These are phyloP conservation scores for Aphanomyces astaci DNA, from an alignment of 352 stramenopile species.

Conservation along the genomic window DNA sequence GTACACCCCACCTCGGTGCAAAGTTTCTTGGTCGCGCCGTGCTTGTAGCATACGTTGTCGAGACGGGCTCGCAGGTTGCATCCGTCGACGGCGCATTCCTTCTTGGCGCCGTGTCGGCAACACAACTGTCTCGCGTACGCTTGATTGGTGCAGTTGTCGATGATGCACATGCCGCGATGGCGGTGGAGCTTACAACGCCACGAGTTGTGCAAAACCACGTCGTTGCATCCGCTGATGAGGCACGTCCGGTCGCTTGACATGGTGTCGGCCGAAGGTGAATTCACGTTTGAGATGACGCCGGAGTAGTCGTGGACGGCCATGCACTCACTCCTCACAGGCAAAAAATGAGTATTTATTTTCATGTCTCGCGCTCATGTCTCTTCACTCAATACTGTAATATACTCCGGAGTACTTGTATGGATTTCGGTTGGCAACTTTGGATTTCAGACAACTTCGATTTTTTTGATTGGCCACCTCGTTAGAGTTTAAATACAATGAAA, in stretches of 20 bases:
- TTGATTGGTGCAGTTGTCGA: constrained; percentile 60
- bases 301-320: too few relatives aligned
- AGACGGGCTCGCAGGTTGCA: constrained; percentile 66
- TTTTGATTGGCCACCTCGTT: too few relatives aligned
- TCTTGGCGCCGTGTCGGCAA: constrained; percentile 72
- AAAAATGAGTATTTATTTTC: too few relatives aligned
- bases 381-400: too few relatives aligned
- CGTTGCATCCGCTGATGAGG: not conserved
- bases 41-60: constrained; percentile 53
- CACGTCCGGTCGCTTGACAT: not conserved
- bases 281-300: too few relatives aligned
- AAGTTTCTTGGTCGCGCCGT: not conserved
- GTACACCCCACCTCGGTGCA: not conserved
- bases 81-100: constrained; percentile 55
- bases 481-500: too few relatives aligned
- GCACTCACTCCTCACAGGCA: too few relatives aligned
- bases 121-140: constrained; percentile 77
- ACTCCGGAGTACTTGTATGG: too few relatives aligned
- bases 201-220: not conserved
- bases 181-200: constrained; percentile 22
- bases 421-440: too few relatives aligned
- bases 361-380: too few relatives aligned
- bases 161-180: constrained; percentile 54
- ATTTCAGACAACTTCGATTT: too few relatives aligned
- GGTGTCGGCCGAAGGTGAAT: too few relatives aligned